Evolutionary conservation across 2,329 filamentous ascomycete genomes (phyloP), one percentile per base, ranked within the genome.

Genomic region (Trichophyton benhamiae): DNA sequence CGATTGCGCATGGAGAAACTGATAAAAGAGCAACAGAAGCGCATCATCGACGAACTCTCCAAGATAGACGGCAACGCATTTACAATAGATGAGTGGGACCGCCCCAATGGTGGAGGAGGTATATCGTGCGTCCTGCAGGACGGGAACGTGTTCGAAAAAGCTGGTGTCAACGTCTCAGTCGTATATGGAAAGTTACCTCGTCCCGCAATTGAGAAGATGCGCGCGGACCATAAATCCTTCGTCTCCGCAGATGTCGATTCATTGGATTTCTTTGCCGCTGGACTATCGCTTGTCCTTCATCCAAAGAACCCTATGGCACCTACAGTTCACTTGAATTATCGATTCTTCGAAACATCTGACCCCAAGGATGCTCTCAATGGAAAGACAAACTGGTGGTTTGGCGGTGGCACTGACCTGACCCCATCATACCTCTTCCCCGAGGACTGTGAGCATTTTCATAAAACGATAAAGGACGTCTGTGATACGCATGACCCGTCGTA

Each of bases 111-210:
- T 60, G 94, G 94, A 48, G 94, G 94, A 61, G 94, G 94, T 66
- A 91, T 92, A 68, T 95, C 90, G 15, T 96, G 91, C 75, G 91
- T 99, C 44, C 80, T 99, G 17, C 94, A 99, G 74, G 91, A 96
- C 66, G 91, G 94, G 67, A 92, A 95, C 65, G 90, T 96, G 58
- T 99, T 99, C 70, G 94, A 99, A 75, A 99, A 99, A 77, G 94
- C 89, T 52, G 94, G 94, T 33, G 91, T 97, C 63, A 96, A 95
- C 71, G 91, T 92, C 70, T 95, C 89, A 62, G 85, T 97, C 64
- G 94, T 99, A 58, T 97, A 99, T 72, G 94, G 94, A 64, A 88
- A 86, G 57, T 82, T 99, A 1, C 91, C 91, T 38, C 87, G 89
- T 69, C 81, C 89, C 0, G 94, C 90, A 33, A 95, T 99, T 66